Evolutionary conservation across 2,329 filamentous ascomycete species (phyloP).

Genomic region (Microdochium trichocladiopsis): DNA sequence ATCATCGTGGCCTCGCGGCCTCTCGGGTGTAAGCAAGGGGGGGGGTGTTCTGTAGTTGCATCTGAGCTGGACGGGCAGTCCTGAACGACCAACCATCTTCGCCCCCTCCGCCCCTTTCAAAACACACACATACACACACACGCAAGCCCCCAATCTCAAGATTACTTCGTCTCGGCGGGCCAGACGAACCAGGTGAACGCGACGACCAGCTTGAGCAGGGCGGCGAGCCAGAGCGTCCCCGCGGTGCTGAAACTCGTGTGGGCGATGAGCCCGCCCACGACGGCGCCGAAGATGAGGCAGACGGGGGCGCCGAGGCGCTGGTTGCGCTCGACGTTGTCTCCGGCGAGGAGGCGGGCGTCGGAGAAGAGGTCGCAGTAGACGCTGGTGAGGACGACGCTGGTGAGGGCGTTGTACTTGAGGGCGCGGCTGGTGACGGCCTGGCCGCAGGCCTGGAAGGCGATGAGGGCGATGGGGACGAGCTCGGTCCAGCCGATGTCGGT

Average conservation of each 20-base stretch:
- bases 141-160: too few relatives aligned
- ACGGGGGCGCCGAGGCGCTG: slow-evolving; percentile 40
- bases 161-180: slow-evolving; percentile 33
- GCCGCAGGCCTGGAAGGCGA: slow-evolving; percentile 72
- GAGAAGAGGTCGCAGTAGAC: slow-evolving; percentile 77
- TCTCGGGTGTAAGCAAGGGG: too few relatives aligned
- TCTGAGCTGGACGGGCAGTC: too few relatives aligned
- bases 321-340: slow-evolving; percentile 41
- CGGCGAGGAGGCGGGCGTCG: slow-evolving; percentile 43
- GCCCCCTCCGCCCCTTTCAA: too few relatives aligned
- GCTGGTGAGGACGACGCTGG: slow-evolving; percentile 73
- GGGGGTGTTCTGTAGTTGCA: too few relatives aligned
- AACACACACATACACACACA: too few relatives aligned
- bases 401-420: slow-evolving; percentile 62
- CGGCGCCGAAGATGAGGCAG: slow-evolving; percentile 40
- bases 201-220: slow-evolving; percentile 47
- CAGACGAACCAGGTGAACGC: slow-evolving; percentile 54
- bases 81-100: too few relatives aligned
- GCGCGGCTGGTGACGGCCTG: slow-evolving; percentile 71
- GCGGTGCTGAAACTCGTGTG: slow-evolving; percentile 39
- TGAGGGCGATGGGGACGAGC: slow-evolving; percentile 58
- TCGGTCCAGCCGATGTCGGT: slow-evolving; percentile 50
- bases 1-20: too few relatives aligned
- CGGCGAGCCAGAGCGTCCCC: slow-evolving; percentile 53
- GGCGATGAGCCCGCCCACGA: slow-evolving; percentile 42